Conservation (phyloP, 495 filamentous ascomycete genomes). For the Trichoderma virens region DNA sequence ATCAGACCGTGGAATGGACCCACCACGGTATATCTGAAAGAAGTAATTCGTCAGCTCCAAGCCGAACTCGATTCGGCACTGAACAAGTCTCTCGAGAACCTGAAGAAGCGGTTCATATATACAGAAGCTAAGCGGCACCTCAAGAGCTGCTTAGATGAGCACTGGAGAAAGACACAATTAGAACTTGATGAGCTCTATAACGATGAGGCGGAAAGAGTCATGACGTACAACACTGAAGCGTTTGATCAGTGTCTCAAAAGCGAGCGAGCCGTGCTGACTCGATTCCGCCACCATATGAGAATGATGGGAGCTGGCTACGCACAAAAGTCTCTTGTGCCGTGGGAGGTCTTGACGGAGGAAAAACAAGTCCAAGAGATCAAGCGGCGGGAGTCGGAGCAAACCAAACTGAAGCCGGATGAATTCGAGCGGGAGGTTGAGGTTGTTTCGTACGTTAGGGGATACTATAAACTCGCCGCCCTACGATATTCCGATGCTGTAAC, state of each 20-base stretch:
- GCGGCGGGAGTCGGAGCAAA: constrained; percentile 21
- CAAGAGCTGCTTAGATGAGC: constrained; percentile 24
- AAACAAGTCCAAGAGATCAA: constrained; percentile 21
- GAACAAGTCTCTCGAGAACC: constrained; percentile 24
- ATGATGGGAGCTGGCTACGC: constrained; percentile 19
- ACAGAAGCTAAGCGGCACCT: constrained; percentile 27
- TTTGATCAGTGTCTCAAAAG: background rate
- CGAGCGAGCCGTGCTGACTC: constrained; percentile 27
- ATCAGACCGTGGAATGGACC: constrained; percentile 29
- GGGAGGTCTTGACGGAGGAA: constrained; percentile 35
- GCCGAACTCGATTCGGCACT: constrained; percentile 23
- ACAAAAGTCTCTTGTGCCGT: constrained; percentile 22
- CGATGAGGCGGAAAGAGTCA: constrained; percentile 28
- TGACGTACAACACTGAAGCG: constrained; percentile 23
- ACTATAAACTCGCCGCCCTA: constrained; percentile 42
- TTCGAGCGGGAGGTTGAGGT: constrained; percentile 40
- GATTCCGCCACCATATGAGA: constrained; percentile 30
- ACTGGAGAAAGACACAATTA: constrained; percentile 18
- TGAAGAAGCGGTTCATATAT: constrained; percentile 35
- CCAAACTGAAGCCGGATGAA: constrained; percentile 34
- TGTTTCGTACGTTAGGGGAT: constrained; percentile 42
- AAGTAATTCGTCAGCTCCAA: constrained; percentile 27
- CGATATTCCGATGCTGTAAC: constrained; percentile 44
- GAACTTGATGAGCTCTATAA: constrained; percentile 27
- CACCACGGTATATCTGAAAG: constrained; percentile 25